Evolutionary conservation across 2,329 filamentous ascomycete genomes (phyloP).

Genomic region (Aspergillus hortae): DNA sequence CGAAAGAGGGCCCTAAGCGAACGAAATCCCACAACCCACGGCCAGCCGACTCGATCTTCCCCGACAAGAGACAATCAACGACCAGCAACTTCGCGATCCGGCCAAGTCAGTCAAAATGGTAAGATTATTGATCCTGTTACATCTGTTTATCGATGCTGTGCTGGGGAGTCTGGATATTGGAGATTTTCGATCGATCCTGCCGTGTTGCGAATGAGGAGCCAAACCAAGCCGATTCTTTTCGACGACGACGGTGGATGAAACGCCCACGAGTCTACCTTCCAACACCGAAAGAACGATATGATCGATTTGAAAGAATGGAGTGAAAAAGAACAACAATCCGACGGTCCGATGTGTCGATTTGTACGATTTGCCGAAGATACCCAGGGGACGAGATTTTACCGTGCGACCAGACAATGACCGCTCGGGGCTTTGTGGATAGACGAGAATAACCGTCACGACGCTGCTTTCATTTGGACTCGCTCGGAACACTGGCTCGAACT

Average conservation of each 20-base stretch:
- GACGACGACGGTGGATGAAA: slow-evolving; percentile 2
- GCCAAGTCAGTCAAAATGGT: slow-evolving; percentile 49
- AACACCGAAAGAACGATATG: not conserved
- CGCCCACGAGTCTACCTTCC: not conserved
- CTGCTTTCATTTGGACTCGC: not conserved
- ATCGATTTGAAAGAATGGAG: not conserved
- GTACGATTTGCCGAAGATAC: not conserved
- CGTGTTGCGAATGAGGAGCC: slow-evolving; percentile 3
- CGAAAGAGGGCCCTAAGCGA: slow-evolving; percentile 42
- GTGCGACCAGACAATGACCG: not conserved
- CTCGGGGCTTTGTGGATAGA: too few species aligned
- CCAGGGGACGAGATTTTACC: not conserved
- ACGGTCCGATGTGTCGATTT: not conserved
- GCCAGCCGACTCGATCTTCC: slow-evolving; percentile 32
- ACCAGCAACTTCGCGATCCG: slow-evolving; percentile 42
- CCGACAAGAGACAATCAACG: slow-evolving; percentile 40
- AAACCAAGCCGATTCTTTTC: slow-evolving; percentile 2
- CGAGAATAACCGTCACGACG: too few species aligned
- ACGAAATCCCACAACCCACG: slow-evolving; percentile 42
- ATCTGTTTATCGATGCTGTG: slow-evolving; percentile 18
- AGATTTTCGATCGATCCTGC: slow-evolving; percentile 13
- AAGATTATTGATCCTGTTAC: slow-evolving; percentile 26
- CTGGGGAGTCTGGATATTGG: slow-evolving; percentile 18
- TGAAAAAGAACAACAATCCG: not conserved
- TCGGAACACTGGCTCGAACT: not conserved